Evolutionary conservation across 228 moss, liverwort and hornwort species (phyloP), one percentile per base, ranked within the genome.

Genomic region (Sphagnum magellanicum): DNA sequence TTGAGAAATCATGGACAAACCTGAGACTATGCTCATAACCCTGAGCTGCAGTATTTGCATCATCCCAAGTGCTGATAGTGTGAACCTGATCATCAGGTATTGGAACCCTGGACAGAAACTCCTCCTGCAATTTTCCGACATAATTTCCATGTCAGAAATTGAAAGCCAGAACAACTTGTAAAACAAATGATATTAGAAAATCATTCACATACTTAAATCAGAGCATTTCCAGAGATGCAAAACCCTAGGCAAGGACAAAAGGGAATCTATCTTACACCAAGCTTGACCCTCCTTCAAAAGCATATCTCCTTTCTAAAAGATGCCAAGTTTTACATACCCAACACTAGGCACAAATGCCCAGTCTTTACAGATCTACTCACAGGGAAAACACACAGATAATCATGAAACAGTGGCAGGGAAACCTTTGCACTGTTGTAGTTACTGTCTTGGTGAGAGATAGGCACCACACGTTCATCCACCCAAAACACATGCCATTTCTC

Each of bases 391-490:
- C 32, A 32, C 32, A 32, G 32, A 32, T 32, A 32, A 32, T 32
- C 32, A 32, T 32, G 32, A 32, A 32, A 32, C 32, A 32, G 32
- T 32, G 32, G 32, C 32, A 32, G 12, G 73, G 65, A 10, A 68
- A 88, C 87, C 84, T 81, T 79, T 5, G 87, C 84, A 52, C 66
- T 67, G 66, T 77, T 88, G 72, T 77, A 88, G 69, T 88, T 88
- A 74, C 87, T 88, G 72, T 88, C 84, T 48, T 81, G 76, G 70
- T 88, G 87, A 48, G 84, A 81, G 66, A 88, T 72, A 52, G 87
- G 87, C 48, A 88, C 87, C 79, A 88, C 77, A 50, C 87, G 84
- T 71, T 88, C 87, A 72, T 88, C 87, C 8, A 73, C 77, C 84
- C 87, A 88, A 75, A 88, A 75, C 4, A 88, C 87, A 70, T 79